Percentiles rank a stretch among this genome's conserved stretches.
These are phyloP conservation scores for Penicillium parvum DNA, from an alignment of 495 filamentous ascomycete genomes.

Conservation along the genomic window DNA sequence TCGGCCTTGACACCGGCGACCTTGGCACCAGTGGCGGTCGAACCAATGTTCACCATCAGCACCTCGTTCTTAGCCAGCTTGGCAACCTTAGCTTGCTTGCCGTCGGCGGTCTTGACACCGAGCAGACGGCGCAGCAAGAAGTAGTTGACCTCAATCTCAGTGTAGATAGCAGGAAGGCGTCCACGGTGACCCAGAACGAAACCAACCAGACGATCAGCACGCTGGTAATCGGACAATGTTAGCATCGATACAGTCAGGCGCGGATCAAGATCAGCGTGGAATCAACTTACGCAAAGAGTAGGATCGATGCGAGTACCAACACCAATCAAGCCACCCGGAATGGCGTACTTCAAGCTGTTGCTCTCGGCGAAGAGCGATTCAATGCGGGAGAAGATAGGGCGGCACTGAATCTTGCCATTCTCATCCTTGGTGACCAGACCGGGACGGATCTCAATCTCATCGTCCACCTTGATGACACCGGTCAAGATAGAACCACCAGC, in stretches of 20 bases:
- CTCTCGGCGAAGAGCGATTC: conserved; percentile 94
- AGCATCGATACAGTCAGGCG: no score
- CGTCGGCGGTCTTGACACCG: conserved; percentile 95
- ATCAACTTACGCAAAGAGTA: conserved; percentile 70
- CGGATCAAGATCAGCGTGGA: no score
- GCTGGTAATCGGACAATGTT: neutral
- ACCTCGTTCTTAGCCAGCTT: conserved; percentile 98
- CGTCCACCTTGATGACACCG: conserved; percentile 90
- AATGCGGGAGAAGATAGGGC: conserved; percentile 91
- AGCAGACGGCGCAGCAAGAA: conserved; percentile 90
- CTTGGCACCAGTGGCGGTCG: conserved; percentile 92
- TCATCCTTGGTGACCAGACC: conserved; percentile 94
- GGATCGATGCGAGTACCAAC: conserved; percentile 96
- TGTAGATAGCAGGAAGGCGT: conserved; percentile 88
- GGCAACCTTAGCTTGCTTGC: conserved; percentile 98
- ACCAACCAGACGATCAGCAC: conserved; percentile 96
- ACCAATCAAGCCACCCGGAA: conserved; percentile 93
- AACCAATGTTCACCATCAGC: conserved; percentile 98
- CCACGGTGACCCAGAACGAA: conserved; percentile 96
- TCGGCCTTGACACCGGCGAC: conserved; percentile 94
- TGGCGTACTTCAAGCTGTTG: conserved; percentile 96
- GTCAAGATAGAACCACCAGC: conserved; percentile 95
- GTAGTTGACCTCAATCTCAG: conserved; percentile 97
- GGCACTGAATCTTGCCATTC: conserved; percentile 90
- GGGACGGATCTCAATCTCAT: conserved; percentile 97